Conservation (phyloP, 768 basidiomycete species). For the Austroboletus eburneus region DNA sequence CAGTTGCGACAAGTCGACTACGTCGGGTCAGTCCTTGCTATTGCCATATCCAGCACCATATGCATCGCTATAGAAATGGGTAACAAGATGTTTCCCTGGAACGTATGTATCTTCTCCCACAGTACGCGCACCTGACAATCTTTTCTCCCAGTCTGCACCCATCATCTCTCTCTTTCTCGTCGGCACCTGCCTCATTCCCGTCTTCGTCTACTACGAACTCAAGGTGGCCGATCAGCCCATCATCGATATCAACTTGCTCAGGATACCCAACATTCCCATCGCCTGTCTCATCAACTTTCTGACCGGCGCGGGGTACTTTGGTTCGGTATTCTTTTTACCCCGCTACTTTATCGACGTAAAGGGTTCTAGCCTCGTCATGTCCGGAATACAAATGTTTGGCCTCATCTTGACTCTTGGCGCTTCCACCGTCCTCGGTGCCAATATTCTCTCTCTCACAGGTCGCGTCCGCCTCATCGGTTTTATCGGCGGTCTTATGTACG, state of each 20-base stretch:
- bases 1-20: slow-evolving; percentile 34
- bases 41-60: slow-evolving; percentile 34
- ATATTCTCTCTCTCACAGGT: slow-evolving; percentile 30
- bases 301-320: slow-evolving; percentile 36
- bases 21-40: slow-evolving; percentile 26
- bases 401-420: slow-evolving; percentile 31
- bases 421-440: slow-evolving; percentile 34
- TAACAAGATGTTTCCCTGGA: slow-evolving; percentile 35
- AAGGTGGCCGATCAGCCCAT: slow-evolving; percentile 30
- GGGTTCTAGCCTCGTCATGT: slow-evolving; percentile 28
- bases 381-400: slow-evolving; percentile 35
- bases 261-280: slow-evolving; percentile 33
- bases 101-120: slow-evolving; percentile 17
- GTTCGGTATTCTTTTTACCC: slow-evolving; percentile 35
- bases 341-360: slow-evolving; percentile 38
- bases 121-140: slow-evolving; percentile 2
- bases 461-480: slow-evolving; percentile 30
- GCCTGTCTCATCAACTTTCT: slow-evolving; percentile 36
- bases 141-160: slow-evolving; percentile 21
- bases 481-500: slow-evolving; percentile 30
- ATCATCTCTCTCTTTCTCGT: slow-evolving; percentile 28
- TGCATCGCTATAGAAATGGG: slow-evolving; percentile 38
- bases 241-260: slow-evolving; percentile 32
- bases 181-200: slow-evolving; percentile 30
- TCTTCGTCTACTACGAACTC: slow-evolving; percentile 35